Base-by-base conservation (phyloP, 1,139 yeast species). In the Meyerozyma smithsonii region DNA sequence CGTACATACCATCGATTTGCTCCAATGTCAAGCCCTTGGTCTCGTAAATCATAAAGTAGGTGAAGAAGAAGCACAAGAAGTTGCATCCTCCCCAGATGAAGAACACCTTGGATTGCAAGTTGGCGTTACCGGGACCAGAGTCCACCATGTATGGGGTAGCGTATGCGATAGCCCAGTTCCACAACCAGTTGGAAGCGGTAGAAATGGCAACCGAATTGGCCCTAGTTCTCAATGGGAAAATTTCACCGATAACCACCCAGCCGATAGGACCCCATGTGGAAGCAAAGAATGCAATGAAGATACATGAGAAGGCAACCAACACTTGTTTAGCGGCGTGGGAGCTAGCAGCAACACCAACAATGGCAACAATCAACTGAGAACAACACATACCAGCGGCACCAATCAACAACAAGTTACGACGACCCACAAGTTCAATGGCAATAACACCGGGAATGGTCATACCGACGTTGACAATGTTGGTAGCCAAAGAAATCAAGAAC, bases 231-330 rank as follows among this genome's bases (percentile, higher is more conserved):
- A 84, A 71, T 42, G 88, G 82, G 69, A 74, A 84, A 43, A 82
- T 72, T 61, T 85, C 95, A 39, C 87, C 84, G 47, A 82, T 72
- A 45, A 83, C 68, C 38, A 86, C 89, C 92, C 92, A 84, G 32
- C 79, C 77, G 42, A 79, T 71, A 35, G 90, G 90, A 55, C 92
- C 94, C 90, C 90, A 84, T 25, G 89, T 73, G 40, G 86, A 69
- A 21, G 90, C 90, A 57, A 83, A 84, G 58, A 77, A 80, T 23
- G 84, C 79, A 56, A 83, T 83, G 55, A 81, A 84, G 34, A 78
- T 62, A 72, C 89, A 84, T 32, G 80, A 72, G 62, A 84, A 82
- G 12, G 84, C 81, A 48, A 84, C 66, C 62, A 81, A 71, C 38
- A 74, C 72, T 61, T 81, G 75, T 48, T 79, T 77, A 8, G 81